phyloP scores from a whole-genome alignment of 176 grass and related monocot species.

The Bothriochloa decipiens region DNA sequence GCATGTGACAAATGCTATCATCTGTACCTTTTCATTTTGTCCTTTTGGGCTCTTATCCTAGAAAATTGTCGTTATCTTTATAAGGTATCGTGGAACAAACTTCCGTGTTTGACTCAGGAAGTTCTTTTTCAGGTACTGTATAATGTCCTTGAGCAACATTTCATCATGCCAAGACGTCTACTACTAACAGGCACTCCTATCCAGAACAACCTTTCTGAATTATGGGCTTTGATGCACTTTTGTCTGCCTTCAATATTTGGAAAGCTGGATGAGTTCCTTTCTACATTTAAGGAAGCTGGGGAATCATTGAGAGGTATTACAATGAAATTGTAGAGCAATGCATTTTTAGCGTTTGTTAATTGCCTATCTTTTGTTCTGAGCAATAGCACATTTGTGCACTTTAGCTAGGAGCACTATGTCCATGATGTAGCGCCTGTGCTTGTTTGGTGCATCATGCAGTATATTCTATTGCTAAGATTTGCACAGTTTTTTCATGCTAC shows the following conservation, averaged over 20 bases:
- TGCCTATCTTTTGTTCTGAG: constrained; percentile 1
- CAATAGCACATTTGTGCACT: background rate
- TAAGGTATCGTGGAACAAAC: background rate
- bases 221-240: constrained; percentile 96
- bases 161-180: constrained; percentile 84
- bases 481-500: constrained; percentile 14
- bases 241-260: constrained; percentile 91
- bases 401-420: background rate
- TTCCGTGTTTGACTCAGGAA: constrained; percentile 24
- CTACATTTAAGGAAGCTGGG: constrained; percentile 73
- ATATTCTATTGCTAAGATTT: constrained; percentile 10
- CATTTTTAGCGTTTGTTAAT: constrained; percentile 17
- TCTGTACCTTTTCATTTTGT: background rate
- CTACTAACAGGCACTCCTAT: constrained; percentile 94
- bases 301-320: constrained; percentile 62
- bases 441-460: background rate
- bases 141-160: constrained; percentile 78
- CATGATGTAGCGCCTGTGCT: constrained; percentile 1
- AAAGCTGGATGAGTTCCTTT: constrained; percentile 72
- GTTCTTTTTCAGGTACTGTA: constrained; percentile 75
- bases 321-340: constrained; percentile 15
- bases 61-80: background rate
- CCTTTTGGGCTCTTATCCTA: background rate
- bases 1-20: background rate
- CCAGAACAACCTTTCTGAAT: constrained; percentile 89